Evolutionary conservation across 177 flowering plant species (phyloP), one percentile per base, ranked within the genome.

Genomic region (Vitis hybrid): DNA sequence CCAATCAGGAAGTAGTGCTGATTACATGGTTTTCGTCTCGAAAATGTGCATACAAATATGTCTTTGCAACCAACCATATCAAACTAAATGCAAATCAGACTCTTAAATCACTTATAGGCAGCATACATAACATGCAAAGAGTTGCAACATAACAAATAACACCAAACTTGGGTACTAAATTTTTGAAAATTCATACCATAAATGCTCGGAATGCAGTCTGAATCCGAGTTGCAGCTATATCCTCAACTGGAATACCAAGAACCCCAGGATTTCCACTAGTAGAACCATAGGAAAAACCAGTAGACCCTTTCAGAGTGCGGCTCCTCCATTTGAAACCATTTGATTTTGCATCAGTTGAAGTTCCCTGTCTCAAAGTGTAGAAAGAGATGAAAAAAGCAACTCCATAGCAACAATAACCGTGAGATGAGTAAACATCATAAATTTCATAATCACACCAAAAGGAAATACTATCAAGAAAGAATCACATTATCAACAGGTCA

Each of bases 161-260:
- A 56, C 24, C 20, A 50, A 50, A 12, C 24, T 50, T 56, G 44
- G 0, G 14, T 4, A 14, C 44, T 1, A 33, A 28, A 31, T 38
- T 54, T 38, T 2, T 51, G 57, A 62, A 4, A 12, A 65, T 19
- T 4, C 53, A 56, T 84, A 92, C 99, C 92, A 56, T 70, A 70
- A 79, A 86, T 19, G 88, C 93, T 59, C 97, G 82, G 59, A 86
- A 88, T 68, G 95, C 90, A 54, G 92, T 87, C 77, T 95, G 99
- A 76, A 95, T 92, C 49, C 84, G 80, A 64, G 68, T 86, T 14
- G 97, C 99, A 31, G 98, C 98, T 55, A 82, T 56, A 79, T 89
- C 90, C 77, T 92, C 96, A 72, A 73, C 67, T 55, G 86, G 85
- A 69, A 80, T 65, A 15, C 72, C 83, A 70, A 67, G 69, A 59